These are phyloP conservation scores for Penicillium sp. DNA, from an alignment of 2,329 filamentous ascomycete species.

Conservation along the genomic window DNA sequence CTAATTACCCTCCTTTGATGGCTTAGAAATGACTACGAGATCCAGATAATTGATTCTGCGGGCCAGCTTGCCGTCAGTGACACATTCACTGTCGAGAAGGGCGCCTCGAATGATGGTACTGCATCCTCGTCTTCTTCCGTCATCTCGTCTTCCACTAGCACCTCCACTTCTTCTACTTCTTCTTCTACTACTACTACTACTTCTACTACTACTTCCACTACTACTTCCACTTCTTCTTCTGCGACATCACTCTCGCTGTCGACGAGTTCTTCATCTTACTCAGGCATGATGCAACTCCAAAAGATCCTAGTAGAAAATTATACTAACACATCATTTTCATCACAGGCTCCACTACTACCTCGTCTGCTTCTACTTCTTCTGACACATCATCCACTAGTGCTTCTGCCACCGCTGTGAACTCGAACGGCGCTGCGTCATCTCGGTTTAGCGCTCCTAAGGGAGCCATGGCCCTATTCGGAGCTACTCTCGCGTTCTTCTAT, in stretches of 20 bases:
- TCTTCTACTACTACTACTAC: background rate
- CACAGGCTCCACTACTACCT: background rate
- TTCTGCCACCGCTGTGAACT: background rate
- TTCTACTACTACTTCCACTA: background rate
- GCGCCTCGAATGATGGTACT: slow-evolving; percentile 11
- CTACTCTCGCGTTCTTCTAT: slow-evolving; percentile 9
- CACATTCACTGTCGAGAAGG: slow-evolving; percentile 12
- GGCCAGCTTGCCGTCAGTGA: slow-evolving; percentile 18
- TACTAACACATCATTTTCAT: slow-evolving; percentile 7
- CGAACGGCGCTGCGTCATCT: slow-evolving; percentile 2
- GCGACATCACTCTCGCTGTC: slow-evolving; percentile 2
- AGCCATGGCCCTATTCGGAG: slow-evolving; percentile 8
- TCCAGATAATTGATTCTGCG: slow-evolving; percentile 18
- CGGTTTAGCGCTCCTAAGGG: slow-evolving; percentile 4
- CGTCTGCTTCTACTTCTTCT: background rate
- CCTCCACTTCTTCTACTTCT: background rate
- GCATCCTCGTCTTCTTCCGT: slow-evolving; percentile 9
- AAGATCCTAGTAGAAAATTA: background rate
- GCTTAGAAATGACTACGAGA: slow-evolving; percentile 15
- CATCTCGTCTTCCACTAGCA: background rate
- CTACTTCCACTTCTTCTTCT: background rate
- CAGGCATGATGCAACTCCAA: slow-evolving; percentile 17
- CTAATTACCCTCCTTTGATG: background rate
- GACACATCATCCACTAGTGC: background rate
- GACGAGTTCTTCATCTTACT: slow-evolving; percentile 10